Percentiles rank a stretch among this genome's conserved stretches.
Evolutionary conservation across 2,329 filamentous ascomycete genomes (phyloP).

Genomic region (Conoideocrella luteorostrata): DNA sequence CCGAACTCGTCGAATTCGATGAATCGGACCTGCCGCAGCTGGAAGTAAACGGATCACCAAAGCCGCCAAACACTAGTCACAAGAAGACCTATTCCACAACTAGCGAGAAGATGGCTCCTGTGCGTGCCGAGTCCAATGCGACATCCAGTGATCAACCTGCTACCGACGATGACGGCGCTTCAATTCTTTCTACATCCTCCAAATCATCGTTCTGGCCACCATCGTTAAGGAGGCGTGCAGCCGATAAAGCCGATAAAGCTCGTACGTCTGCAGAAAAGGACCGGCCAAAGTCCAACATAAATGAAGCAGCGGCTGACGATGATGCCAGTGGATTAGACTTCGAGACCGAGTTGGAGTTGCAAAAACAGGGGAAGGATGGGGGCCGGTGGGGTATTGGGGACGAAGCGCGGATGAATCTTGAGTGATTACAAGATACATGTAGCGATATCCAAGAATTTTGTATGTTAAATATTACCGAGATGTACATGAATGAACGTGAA

Average conservation of each 20-base stretch:
- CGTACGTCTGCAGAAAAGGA: conserved; percentile 24
- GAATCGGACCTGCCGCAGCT: conserved; percentile 26
- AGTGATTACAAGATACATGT: conserved; percentile 39
- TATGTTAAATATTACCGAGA: background rate
- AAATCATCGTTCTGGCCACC: conserved; percentile 37
- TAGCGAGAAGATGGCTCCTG: conserved; percentile 30
- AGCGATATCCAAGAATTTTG: background rate
- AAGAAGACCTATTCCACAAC: conserved; percentile 28
- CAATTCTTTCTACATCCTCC: conserved; percentile 43
- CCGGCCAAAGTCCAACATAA: conserved; percentile 35
- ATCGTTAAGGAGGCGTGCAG: conserved; percentile 32
- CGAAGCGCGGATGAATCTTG: conserved; percentile 76
- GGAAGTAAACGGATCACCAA: conserved; percentile 26
- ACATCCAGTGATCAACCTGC: conserved; percentile 16
- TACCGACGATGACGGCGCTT: conserved; percentile 33
- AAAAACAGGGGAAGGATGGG: conserved; percentile 47
- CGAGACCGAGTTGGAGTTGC: conserved; percentile 44
- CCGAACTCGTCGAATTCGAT: conserved; percentile 78
- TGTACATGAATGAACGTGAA: background rate
- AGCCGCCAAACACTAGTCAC: conserved; percentile 13
- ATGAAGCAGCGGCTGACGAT: conserved; percentile 37
- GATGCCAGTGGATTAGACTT: conserved; percentile 34
- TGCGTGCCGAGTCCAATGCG: conserved; percentile 17
- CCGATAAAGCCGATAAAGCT: conserved; percentile 32
- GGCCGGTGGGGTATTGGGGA: conserved; percentile 74